phyloP scores from a whole-genome alignment of 192 early-diverging fungal species.

The Entomortierella parvispora region DNA sequence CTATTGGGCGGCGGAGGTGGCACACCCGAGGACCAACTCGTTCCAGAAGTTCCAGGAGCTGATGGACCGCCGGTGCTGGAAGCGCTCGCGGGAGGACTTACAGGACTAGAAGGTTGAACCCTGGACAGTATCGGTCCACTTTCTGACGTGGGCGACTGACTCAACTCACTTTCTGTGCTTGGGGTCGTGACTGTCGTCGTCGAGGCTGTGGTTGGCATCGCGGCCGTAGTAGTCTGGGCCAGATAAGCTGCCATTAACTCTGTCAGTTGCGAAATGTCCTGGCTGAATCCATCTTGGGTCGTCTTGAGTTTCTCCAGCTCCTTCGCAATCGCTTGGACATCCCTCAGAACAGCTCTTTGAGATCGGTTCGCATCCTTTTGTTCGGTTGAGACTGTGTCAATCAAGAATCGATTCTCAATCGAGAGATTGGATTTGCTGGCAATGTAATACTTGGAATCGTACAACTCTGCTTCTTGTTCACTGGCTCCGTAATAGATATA shows the following conservation, averaged over 20 bases:
- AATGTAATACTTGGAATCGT: slow-evolving; percentile 37
- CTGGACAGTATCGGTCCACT: no score
- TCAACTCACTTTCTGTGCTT: no score
- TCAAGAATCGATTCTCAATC: slow-evolving; percentile 40
- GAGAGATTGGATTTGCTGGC: slow-evolving; percentile 43
- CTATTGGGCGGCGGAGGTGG: background rate
- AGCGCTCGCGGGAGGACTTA: no score
- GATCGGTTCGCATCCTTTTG: slow-evolving; percentile 14
- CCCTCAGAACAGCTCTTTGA: slow-evolving; percentile 16
- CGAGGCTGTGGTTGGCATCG: no score
- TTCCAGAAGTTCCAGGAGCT: no score
- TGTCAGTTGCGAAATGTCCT: slow-evolving; percentile 16
- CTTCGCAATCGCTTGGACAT: slow-evolving; percentile 12
- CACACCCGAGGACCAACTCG: no score
- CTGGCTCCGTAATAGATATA: slow-evolving; percentile 50
- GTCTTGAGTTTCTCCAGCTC: slow-evolving; percentile 13
- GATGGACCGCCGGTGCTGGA: no score
- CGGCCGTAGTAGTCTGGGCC: slow-evolving; percentile 10
- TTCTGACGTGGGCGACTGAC: no score
- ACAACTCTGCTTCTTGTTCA: slow-evolving; percentile 41
- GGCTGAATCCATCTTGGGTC: slow-evolving; percentile 20
- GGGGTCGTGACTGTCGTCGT: no score
- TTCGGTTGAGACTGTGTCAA: slow-evolving; percentile 26
- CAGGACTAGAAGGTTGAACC: no score
- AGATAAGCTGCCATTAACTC: slow-evolving; percentile 14